These are phyloP conservation scores for Ceratocystis harringtonii DNA, from an alignment of 2,329 filamentous ascomycete species.

Conservation along the genomic window DNA sequence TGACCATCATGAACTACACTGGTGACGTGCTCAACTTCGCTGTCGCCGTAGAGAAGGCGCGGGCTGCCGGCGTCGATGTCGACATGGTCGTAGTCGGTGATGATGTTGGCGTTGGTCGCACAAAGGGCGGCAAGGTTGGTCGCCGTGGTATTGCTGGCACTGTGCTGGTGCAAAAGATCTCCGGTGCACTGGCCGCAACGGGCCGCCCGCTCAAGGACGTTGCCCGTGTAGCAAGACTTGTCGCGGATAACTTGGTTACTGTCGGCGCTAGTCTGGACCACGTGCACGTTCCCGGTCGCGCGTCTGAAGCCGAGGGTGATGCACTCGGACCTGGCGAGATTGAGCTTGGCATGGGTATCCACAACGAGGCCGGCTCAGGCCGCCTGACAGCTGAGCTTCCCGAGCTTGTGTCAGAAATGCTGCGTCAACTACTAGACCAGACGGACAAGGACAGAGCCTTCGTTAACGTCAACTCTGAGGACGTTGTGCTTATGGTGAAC, in stretches of 20 bases:
- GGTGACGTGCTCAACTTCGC: constrained; percentile 85
- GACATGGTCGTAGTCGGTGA: constrained; percentile 90
- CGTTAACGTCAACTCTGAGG: constrained; percentile 43
- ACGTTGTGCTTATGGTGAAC: constrained; percentile 57
- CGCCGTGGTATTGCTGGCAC: constrained; percentile 82
- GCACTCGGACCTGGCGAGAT: constrained; percentile 40
- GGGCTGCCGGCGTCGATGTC: constrained; percentile 58
- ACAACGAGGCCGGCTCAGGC: constrained; percentile 50
- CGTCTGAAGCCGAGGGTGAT: constrained; percentile 34
- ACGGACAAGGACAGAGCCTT: constrained; percentile 57
- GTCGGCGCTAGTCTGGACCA: constrained; percentile 77
- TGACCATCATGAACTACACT: constrained; percentile 95
- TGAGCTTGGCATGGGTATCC: constrained; percentile 63
- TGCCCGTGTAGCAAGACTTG: constrained; percentile 52
- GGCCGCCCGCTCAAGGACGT: constrained; percentile 57
- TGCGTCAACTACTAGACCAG: constrained; percentile 51
- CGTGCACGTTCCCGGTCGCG: constrained; percentile 81
- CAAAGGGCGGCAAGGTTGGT: constrained; percentile 78
- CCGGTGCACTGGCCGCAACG: constrained; percentile 63
- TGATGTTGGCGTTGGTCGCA: constrained; percentile 75
- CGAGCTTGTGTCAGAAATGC: constrained; percentile 47
- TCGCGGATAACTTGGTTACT: constrained; percentile 62
- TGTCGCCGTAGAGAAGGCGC: constrained; percentile 83
- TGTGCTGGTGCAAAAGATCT: constrained; percentile 80
- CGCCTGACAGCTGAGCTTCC: constrained; percentile 37